These are phyloP conservation scores for Aspergillus japonicus DNA, from an alignment of 2,329 filamentous ascomycete species.

Conservation along the genomic window DNA sequence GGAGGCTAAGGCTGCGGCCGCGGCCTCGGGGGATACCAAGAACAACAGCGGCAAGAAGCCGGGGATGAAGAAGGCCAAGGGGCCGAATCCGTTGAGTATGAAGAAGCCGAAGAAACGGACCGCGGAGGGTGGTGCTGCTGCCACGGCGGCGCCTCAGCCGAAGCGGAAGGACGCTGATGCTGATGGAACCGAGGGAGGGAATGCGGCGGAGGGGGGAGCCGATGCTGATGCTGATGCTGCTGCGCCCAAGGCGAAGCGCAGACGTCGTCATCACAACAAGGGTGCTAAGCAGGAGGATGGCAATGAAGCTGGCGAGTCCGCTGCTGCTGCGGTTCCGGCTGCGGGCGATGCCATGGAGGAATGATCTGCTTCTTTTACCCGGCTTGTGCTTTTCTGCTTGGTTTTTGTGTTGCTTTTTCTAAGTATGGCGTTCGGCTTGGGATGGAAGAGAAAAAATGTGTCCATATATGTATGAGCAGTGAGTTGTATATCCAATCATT, in stretches of 20 bases:
- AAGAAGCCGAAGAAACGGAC: conserved; percentile 46
- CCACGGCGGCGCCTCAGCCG: conserved; percentile 20
- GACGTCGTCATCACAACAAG: conserved; percentile 36
- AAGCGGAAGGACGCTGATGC: conserved; percentile 15
- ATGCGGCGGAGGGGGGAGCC: conserved; percentile 9
- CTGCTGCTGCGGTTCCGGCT: conserved; percentile 15
- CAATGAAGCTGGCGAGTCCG: conserved; percentile 10
- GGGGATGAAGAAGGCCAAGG: conserved; percentile 42
- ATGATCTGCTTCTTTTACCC: conserved; percentile 3
- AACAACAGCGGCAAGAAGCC: conserved; percentile 23
- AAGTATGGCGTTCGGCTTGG: conserved; percentile 34
- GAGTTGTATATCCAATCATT: background rate
- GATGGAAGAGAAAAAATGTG: conserved; percentile 22
- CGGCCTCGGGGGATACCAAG: conserved; percentile 28
- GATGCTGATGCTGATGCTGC: conserved; percentile 23
- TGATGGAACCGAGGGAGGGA: conserved; percentile 16
- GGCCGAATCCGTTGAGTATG: conserved; percentile 49
- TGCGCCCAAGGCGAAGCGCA: conserved; percentile 35
- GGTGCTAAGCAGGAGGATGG: conserved; percentile 21
- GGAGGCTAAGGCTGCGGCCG: conserved; percentile 22
- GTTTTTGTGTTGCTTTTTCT: conserved; percentile 7
- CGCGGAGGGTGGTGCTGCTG: conserved; percentile 20
- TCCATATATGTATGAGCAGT: conserved; percentile 15
- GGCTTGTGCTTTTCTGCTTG: background rate
- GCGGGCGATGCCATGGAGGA: conserved; percentile 19